phyloP scores from a whole-genome alignment of 208 protist genomes.

The Blechomonas ayalai region DNA sequence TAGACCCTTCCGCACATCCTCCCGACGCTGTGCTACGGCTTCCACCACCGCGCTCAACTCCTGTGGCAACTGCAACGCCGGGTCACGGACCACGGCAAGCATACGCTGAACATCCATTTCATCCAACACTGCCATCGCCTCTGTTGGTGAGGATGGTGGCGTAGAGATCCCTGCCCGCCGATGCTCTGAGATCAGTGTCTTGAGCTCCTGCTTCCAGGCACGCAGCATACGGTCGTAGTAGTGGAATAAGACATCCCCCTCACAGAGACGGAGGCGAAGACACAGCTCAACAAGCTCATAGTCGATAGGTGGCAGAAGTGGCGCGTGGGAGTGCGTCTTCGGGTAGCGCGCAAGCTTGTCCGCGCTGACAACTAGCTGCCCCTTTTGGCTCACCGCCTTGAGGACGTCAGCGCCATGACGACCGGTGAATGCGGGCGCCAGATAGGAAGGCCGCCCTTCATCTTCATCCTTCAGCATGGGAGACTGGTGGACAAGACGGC shows the following conservation, averaged over 20 bases:
- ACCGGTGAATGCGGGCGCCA: slow-evolving; percentile 51
- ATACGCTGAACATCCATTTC: slow-evolving; percentile 50
- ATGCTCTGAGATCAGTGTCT: slow-evolving; percentile 9
- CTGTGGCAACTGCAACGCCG: slow-evolving; percentile 59
- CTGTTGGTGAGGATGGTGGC: background rate
- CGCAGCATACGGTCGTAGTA: slow-evolving; percentile 69
- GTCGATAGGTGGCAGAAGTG: slow-evolving; percentile 56
- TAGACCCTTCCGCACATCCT: no score
- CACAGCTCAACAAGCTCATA: slow-evolving; percentile 77
- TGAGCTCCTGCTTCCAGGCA: slow-evolving; percentile 56
- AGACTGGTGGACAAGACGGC: slow-evolving; percentile 30
- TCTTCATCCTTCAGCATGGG: slow-evolving; percentile 50
- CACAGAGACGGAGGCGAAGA: slow-evolving; percentile 49
- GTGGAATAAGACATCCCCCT: slow-evolving; percentile 36
- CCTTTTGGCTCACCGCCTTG: slow-evolving; percentile 3
- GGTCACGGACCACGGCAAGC: slow-evolving; percentile 53
- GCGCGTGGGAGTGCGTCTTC: slow-evolving; percentile 39
- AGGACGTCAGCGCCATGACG: slow-evolving; percentile 30
- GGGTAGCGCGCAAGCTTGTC: slow-evolving; percentile 56
- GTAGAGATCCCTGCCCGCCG: background rate
- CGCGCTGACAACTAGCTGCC: slow-evolving; percentile 37
- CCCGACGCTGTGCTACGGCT: slow-evolving; percentile 18
- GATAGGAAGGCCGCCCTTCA: slow-evolving; percentile 30
- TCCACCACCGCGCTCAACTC: slow-evolving; percentile 61
- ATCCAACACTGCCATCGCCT: slow-evolving; percentile 3